Evolutionary conservation across 768 basidiomycete species (phyloP).

Genomic region (Phaffia australis): DNA sequence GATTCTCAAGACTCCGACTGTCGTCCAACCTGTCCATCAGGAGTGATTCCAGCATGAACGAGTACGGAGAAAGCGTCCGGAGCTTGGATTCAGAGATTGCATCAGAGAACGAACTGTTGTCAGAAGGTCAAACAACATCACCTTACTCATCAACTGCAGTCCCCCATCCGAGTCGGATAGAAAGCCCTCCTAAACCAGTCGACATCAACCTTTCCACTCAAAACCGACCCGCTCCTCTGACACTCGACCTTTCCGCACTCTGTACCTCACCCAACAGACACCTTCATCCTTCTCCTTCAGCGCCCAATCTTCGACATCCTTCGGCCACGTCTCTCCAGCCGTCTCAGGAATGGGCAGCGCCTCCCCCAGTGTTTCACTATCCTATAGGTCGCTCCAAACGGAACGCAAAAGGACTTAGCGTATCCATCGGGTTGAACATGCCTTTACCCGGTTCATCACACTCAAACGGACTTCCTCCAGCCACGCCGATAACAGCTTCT

Average conservation of each 20-base stretch:
- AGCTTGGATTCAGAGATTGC: too few species aligned
- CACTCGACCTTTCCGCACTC: not conserved
- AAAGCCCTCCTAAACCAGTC: not conserved
- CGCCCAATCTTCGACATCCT: slow-evolving; percentile 19
- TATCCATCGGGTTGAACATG: slow-evolving; percentile 13
- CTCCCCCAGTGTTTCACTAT: not conserved
- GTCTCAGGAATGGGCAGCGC: slow-evolving; percentile 2
- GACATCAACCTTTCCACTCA: not conserved
- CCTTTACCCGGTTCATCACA: not conserved
- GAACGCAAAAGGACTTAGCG: slow-evolving; percentile 19
- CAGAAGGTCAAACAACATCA: too few species aligned
- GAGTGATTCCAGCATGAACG: too few species aligned
- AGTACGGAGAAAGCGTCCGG: too few species aligned
- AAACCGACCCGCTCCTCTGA: not conserved
- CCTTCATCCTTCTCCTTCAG: slow-evolving; percentile 19
- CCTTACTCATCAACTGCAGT: too few species aligned
- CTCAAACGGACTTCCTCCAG: not conserved
- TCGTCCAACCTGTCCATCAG: too few species aligned
- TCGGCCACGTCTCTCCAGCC: slow-evolving; percentile 11
- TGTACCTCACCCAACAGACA: slow-evolving; percentile 6
- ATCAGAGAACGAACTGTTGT: too few species aligned
- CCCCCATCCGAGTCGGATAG: too few species aligned
- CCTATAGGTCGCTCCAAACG: not conserved
- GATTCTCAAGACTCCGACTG: too few species aligned
- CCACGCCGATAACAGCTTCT: not conserved